Evolutionary conservation across 2,329 filamentous ascomycete genomes (phyloP).

Genomic region (Cryoendolithus antarcticus): DNA sequence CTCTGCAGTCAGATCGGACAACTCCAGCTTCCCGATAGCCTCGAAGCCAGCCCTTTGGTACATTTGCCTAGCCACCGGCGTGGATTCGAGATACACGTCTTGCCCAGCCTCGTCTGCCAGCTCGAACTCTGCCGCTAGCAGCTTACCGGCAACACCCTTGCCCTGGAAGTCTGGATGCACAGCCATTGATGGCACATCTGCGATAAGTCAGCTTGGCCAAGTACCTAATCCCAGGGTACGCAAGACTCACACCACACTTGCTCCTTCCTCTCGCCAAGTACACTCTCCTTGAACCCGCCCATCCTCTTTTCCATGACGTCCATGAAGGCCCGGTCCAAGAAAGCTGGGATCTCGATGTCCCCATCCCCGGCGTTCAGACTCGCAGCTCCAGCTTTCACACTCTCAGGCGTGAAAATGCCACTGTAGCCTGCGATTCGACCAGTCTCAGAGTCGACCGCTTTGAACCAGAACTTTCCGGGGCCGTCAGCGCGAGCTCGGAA

Average conservation of each 20-base stretch:
- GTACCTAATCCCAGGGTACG: too few species aligned
- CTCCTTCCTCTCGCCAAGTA: slow-evolving; percentile 3
- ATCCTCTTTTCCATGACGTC: background rate
- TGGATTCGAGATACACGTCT: slow-evolving; percentile 4
- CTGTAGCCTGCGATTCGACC: slow-evolving; percentile 3
- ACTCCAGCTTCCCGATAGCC: background rate
- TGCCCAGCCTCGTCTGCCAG: slow-evolving; percentile 4
- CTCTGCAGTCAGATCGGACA: background rate
- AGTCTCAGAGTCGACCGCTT: slow-evolving; percentile 2
- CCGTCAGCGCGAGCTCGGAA: background rate
- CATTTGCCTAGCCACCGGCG: slow-evolving; percentile 1
- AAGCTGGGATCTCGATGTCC: background rate
- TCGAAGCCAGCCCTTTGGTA: slow-evolving; percentile 5
- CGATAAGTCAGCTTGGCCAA: background rate
- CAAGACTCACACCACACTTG: slow-evolving; percentile 3
- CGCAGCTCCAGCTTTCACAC: background rate
- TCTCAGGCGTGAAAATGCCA: slow-evolving; percentile 1
- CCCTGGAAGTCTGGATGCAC: slow-evolving; percentile 5
- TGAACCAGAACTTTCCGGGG: slow-evolving; percentile 1
- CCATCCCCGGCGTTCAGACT: background rate
- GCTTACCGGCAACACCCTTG: slow-evolving; percentile 1
- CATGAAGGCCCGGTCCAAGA: slow-evolving; percentile 1
- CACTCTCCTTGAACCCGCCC: slow-evolving; percentile 1
- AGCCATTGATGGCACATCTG: slow-evolving; percentile 4
- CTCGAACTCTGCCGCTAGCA: slow-evolving; percentile 1